phyloP scores from a whole-genome alignment of 345 rosid genomes.

The Psidium guajava region DNA sequence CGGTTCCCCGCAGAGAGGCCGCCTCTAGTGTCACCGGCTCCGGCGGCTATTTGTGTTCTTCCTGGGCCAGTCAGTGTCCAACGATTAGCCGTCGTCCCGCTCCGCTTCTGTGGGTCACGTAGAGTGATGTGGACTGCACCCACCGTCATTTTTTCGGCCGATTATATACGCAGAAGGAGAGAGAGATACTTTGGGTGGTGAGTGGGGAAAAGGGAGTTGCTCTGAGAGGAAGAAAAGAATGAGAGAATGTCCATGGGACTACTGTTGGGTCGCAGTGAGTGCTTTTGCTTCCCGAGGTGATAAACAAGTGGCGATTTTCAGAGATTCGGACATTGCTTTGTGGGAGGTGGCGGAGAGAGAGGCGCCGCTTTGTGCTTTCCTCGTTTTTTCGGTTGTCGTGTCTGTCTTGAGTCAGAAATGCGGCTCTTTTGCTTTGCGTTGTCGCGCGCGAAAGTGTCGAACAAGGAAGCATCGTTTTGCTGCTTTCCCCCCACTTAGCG shows the following conservation, averaged over 20 bases:
- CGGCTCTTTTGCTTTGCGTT: not conserved
- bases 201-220: constrained; percentile 51
- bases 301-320: not conserved
- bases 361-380: not conserved
- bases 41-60: not conserved
- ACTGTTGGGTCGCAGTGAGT: not conserved
- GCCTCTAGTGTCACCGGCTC: not conserved
- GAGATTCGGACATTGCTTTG: not conserved
- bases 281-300: constrained; percentile 11
- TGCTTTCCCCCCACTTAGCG: not conserved
- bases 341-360: not conserved
- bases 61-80: not conserved
- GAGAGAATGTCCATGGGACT: not conserved
- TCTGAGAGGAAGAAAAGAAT: constrained; percentile 53
- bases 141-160: not conserved
- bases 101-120: not conserved
- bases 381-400: too few species aligned
- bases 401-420: not conserved
- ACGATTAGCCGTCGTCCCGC: not conserved
- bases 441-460: not conserved
- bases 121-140: not conserved
- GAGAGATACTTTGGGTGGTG: constrained; percentile 51
- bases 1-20: not conserved
- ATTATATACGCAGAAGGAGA: constrained; percentile 2
- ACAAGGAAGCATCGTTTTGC: not conserved